Base-by-base conservation (phyloP, 306 rosid species). In the Benincasa hispida region DNA sequence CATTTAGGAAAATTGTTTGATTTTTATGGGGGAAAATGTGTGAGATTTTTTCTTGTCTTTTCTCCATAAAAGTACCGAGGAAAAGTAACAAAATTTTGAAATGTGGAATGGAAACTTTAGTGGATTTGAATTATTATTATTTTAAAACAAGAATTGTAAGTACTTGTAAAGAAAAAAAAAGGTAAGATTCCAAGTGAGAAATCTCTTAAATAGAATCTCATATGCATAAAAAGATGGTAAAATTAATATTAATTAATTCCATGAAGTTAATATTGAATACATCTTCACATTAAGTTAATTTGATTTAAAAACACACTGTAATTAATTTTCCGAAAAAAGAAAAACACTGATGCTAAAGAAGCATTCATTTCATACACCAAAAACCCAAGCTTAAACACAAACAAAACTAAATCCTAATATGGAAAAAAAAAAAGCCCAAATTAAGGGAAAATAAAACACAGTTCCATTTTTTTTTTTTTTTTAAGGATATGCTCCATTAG, bases 401-500 rank as follows among this genome's bases (percentile, higher is more conserved):
- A 28, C 51, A 72, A 69, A 45, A 45, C 10, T 9, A 25, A 48
- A 72, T 72, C 42, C 76, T 72, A 72, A 70, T 42, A 69, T 45
- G 59, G 41, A 2, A 25, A 45, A 14, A 37, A 48, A 8, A 28
- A 70, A 60, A 14, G 9, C 7, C 55, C 11, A 70, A 70, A 27
- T 41, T 21, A 68, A 11, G 57, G 39, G 22, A 45, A 63, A 45
- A 45, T 4, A 45, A 70, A 70, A 70, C 35, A 69, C 5, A 63
- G 15, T 32, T 17, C 2, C 15, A 1, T 63, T 67, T 22, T 68
- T 72, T 22, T 32, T 35, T 53, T n/a, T 62, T 17, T 17, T 28
- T 72, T 9, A 89, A 50, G 88, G 94, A 78, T 88, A 91, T 84
- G 96, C 87, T 83, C 95, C 97, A 78, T 90, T 90, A 41, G 91